Percentiles rank a stretch among this genome's conserved stretches.
These are phyloP conservation scores for Halocafeteria seosinensis DNA, from an alignment of 108 stramenopile genomes.

Conservation along the genomic window DNA sequence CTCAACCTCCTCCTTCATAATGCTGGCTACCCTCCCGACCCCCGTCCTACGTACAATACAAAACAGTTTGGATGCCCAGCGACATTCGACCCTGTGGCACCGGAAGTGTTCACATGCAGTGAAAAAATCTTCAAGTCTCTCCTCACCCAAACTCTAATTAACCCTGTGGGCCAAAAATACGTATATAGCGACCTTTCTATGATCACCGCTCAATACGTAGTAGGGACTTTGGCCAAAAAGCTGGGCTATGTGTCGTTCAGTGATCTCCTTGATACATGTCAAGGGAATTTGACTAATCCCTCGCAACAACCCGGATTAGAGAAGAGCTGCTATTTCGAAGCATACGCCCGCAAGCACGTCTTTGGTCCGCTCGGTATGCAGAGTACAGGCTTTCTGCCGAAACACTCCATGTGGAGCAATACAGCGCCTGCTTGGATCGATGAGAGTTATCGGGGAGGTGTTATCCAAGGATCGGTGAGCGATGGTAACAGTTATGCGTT, in stretches of 20 bases:
- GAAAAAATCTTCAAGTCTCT: neutral
- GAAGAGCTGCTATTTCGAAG: neutral
- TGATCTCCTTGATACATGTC: neutral
- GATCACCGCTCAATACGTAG: neutral
- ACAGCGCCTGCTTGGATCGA: neutral
- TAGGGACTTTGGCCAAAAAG: neutral
- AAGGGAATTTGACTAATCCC: neutral
- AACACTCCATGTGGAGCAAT: neutral
- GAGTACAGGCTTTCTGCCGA: neutral
- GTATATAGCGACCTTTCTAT: constrained; percentile 3
- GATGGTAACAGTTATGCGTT: neutral
- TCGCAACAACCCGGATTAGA: neutral
- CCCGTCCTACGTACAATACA: neutral
- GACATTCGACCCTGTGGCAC: neutral
- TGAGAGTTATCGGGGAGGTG: neutral
- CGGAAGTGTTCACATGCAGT: neutral
- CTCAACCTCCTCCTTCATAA: neutral
- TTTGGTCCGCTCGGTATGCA: constrained; percentile 1
- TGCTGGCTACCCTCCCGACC: constrained; percentile 1
- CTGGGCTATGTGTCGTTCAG: neutral
- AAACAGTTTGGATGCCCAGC: neutral
- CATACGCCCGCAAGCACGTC: neutral
- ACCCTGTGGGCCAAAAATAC: neutral
- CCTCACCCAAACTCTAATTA: neutral
- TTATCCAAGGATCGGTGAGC: neutral